Percentiles rank a stretch among this genome's conserved stretches.
Evolutionary conservation across 1,139 yeast genomes (phyloP).

Genomic region (Ashbya aceris): DNA sequence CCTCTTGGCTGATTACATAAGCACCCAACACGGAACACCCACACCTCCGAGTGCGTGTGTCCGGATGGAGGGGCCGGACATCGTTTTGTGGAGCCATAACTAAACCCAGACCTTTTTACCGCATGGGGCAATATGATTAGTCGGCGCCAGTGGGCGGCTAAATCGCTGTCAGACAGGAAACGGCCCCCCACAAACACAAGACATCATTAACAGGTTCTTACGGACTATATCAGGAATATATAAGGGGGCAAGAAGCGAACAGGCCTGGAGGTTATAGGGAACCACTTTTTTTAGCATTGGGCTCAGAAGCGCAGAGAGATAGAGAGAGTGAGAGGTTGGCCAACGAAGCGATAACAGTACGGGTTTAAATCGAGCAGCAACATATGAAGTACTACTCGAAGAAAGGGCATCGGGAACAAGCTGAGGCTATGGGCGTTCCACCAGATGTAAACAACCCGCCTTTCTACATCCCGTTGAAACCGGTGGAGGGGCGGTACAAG

Average conservation of each 20-base stretch:
- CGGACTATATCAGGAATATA: neutral
- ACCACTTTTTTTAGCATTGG: constrained; percentile 1
- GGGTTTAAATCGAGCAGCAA: neutral
- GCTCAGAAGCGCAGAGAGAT: constrained; percentile 1
- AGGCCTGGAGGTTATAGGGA: neutral
- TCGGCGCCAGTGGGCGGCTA: constrained; percentile 3
- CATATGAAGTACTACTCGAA: constrained; percentile 3
- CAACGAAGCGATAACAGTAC: neutral
- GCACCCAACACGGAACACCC: too few relatives aligned
- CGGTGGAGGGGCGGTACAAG: constrained; percentile 40
- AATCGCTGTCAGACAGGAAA: constrained; percentile 1
- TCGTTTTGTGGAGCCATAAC: neutral
- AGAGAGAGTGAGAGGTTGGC: neutral
- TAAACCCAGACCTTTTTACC: constrained; percentile 2
- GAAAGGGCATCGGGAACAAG: constrained; percentile 4
- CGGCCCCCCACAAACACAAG: constrained; percentile 4
- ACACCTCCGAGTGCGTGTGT: too few relatives aligned
- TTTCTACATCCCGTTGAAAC: constrained; percentile 35
- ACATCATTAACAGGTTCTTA: neutral
- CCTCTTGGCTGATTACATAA: too few relatives aligned
- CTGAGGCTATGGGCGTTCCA: constrained; percentile 19
- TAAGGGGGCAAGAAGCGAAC: constrained; percentile 1
- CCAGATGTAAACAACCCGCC: constrained; percentile 34
- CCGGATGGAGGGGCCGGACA: too few relatives aligned
- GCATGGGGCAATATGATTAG: constrained; percentile 2